Conservation (phyloP, 2,329 filamentous ascomycete genomes). For the Monilinia fructicola region DNA sequence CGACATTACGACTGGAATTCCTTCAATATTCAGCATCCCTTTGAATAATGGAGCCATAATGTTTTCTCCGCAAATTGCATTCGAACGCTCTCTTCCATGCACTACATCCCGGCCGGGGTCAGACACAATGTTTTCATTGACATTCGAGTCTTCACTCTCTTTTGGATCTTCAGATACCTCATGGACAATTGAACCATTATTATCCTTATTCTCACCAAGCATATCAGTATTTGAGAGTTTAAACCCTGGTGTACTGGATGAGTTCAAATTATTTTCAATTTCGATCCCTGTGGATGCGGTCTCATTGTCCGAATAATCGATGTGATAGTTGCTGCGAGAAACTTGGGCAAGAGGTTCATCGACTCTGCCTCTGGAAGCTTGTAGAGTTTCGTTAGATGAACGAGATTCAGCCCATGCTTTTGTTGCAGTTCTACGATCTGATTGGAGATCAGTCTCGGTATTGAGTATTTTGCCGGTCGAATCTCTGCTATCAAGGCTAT, state of each 20-base stretch:
- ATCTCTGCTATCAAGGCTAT: neutral
- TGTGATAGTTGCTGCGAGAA: neutral
- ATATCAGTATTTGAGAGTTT: neutral
- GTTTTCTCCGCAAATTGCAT: constrained; percentile 5
- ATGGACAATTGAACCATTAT: neutral
- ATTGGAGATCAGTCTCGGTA: neutral
- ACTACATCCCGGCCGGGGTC: neutral
- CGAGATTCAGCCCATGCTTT: neutral
- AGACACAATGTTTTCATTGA: neutral
- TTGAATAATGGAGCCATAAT: neutral
- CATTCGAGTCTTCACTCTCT: neutral
- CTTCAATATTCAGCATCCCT: neutral
- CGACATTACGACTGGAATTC: neutral
- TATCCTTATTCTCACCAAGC: neutral
- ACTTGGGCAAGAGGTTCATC: neutral
- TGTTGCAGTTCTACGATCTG: neutral
- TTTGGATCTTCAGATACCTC: neutral
- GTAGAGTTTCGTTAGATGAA: neutral
- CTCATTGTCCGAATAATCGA: neutral
- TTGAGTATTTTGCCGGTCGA: neutral
- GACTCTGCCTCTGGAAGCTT: neutral
- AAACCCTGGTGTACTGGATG: neutral
- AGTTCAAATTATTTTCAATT: neutral
- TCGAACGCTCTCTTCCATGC: constrained; percentile 5
- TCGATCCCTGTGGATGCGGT: neutral